These are phyloP conservation scores for Coprinellus aureogranulatus DNA, from an alignment of 768 basidiomycete genomes.

Conservation along the genomic window DNA sequence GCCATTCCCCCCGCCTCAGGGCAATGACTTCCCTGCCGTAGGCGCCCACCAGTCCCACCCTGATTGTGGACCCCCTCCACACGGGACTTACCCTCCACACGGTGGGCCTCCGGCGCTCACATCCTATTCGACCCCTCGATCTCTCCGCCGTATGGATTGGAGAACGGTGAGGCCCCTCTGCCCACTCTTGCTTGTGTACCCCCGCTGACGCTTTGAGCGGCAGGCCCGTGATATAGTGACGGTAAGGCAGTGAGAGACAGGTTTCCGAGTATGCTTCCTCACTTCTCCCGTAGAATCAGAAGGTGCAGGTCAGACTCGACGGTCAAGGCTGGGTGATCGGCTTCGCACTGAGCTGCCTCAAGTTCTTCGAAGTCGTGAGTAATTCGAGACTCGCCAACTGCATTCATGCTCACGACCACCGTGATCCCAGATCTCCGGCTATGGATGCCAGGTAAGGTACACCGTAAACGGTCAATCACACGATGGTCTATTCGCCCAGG, in stretches of 20 bases:
- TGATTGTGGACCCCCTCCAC: slow-evolving; percentile 1
- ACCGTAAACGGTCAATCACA: neutral
- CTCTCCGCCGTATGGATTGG: neutral
- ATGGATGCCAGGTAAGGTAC: slow-evolving; percentile 5
- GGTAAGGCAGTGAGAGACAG: neutral
- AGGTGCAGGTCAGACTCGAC: slow-evolving; percentile 17
- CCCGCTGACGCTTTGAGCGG: neutral
- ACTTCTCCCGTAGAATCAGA: slow-evolving; percentile 10
- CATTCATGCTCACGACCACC: neutral
- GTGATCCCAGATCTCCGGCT: slow-evolving; percentile 4
- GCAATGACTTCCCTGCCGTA: neutral
- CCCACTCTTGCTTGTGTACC: neutral
- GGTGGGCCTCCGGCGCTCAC: neutral
- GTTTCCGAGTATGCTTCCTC: neutral
- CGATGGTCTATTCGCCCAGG: neutral
- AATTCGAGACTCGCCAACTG: neutral
- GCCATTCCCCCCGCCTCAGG: neutral
- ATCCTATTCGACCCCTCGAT: neutral
- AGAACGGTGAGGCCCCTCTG: neutral
- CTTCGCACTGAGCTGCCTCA: slow-evolving; percentile 13
- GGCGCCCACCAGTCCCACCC: neutral
- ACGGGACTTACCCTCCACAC: neutral
- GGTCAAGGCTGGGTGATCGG: slow-evolving; percentile 22
- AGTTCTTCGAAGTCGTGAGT: slow-evolving; percentile 16
- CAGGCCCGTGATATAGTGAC: neutral